Evolutionary conservation across 306 rosid species (phyloP), one percentile per base, ranked within the genome.

Genomic region (Canavalia gladiata): DNA sequence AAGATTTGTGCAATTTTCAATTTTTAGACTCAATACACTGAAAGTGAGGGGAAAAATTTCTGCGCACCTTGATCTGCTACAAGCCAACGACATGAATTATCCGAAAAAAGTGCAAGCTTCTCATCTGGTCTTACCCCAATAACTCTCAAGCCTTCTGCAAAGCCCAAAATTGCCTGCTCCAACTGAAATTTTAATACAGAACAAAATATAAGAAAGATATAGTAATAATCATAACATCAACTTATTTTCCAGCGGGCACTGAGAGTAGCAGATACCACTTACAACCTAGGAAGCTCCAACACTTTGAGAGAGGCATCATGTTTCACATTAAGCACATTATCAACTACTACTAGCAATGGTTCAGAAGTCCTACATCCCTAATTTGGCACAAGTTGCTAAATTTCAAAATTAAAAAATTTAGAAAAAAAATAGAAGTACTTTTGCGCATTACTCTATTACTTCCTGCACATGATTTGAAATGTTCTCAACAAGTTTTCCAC

Each of bases 31-130:
- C 50, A 63, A 70, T 13, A 69, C 41, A 60, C 42, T 68, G 37
- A 68, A 59, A 50, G 10, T 67, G 57, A 37, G 28, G 1, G 13
- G 9, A 39, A 39, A 0, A 71, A 68, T 37, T 70, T 58, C 43
- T 42, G 46, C 84, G 11, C 84, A 93, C 99, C 99, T 85, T 95
- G 99, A 89, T 95, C 99, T 41, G 96, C 92, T 54, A 93, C 86
- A 78, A 95, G 97, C 98, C 98, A 95, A 31, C 96, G 91, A 25
- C 93, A 91, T 37, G 98, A 95, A 85, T 95, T 95, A 72, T 95
- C 98, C 0, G 98, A 92, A 82, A 91, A 95, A 73, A 95, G 96
- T 4, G 97, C 91, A 82, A 95, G 28, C 81, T 95, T 95, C 81
- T 95, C 98, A 74, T 88, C 88, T 18, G 99, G 93, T 73, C 84